A percentile compares a stretch with the other conserved stretches of the same genome.
Evolutionary conservation across 176 grass and related monocot species (phyloP).

Genomic region (Eragrostis curvula): DNA sequence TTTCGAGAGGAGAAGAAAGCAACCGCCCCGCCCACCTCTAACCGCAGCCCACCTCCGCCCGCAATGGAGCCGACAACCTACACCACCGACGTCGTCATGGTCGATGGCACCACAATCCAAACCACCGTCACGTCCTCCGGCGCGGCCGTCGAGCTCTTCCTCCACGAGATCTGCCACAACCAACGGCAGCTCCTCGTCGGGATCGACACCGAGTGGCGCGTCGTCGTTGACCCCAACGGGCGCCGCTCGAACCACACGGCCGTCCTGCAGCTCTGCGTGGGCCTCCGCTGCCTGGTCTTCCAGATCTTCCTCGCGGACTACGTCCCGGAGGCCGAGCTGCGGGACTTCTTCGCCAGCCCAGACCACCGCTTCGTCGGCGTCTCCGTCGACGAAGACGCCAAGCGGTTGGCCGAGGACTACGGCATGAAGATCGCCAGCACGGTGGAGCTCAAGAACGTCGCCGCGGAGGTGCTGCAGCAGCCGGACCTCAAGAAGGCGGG

Average conservation of each 20-base stretch:
- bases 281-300: conserved; percentile 60
- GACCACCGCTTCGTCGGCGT: conserved; percentile 60
- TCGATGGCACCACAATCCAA: neutral
- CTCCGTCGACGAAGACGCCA: conserved; percentile 38
- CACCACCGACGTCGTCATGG: neutral
- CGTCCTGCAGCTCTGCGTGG: conserved; percentile 78
- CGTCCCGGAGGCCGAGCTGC: neutral
- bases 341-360: conserved; percentile 42
- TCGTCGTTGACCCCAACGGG: neutral
- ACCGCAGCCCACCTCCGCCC: neutral
- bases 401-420: conserved; percentile 38
- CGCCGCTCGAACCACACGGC: conserved; percentile 22
- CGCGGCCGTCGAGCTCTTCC: conserved; percentile 5
- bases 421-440: conserved; percentile 12
- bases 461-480: conserved; percentile 35
- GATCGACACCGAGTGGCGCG: conserved; percentile 69
- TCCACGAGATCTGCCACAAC: neutral
- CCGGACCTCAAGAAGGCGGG: conserved; percentile 32
- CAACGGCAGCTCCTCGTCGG: conserved; percentile 50
- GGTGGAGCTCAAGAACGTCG: conserved; percentile 41
- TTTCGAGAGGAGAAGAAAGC: neutral
- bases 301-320: conserved; percentile 40
- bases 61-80: neutral
- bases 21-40: no score
- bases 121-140: conserved; percentile 52